Percentiles rank a stretch among this genome's conserved stretches.
phyloP scores from a whole-genome alignment of 2,329 filamentous ascomycete genomes.

The Xylariaceae sp. region DNA sequence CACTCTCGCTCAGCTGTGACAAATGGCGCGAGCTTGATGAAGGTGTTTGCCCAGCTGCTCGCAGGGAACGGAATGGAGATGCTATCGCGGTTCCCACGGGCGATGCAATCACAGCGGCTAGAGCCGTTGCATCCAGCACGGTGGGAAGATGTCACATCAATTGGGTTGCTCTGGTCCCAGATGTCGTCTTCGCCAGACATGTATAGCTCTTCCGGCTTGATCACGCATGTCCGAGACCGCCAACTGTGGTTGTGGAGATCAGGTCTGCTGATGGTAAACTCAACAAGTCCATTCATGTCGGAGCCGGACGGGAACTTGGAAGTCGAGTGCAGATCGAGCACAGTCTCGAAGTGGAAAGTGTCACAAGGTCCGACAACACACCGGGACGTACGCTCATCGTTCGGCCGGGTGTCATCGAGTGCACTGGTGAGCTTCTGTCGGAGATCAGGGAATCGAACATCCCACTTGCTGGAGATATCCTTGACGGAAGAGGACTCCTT shows the following conservation, averaged over 20 bases:
- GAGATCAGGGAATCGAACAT: slow-evolving; percentile 53
- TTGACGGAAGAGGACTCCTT: slow-evolving; percentile 52
- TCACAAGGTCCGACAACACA: slow-evolving; percentile 43
- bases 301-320: slow-evolving; percentile 55
- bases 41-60: slow-evolving; percentile 53
- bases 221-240: slow-evolving; percentile 56
- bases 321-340: slow-evolving; percentile 53
- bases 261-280: slow-evolving; percentile 52
- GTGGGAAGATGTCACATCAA: slow-evolving; percentile 45
- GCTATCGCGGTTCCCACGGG: slow-evolving; percentile 39
- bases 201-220: slow-evolving; percentile 52
- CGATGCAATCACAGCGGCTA: slow-evolving; percentile 47
- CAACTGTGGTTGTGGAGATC: slow-evolving; percentile 52
- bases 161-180: slow-evolving; percentile 45
- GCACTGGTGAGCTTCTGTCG: slow-evolving; percentile 46
- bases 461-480: slow-evolving; percentile 52
- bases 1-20: slow-evolving; percentile 34
- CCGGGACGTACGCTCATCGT: slow-evolving; percentile 31
- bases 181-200: slow-evolving; percentile 37
- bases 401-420: slow-evolving; percentile 40
- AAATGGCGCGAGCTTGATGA: slow-evolving; percentile 52
- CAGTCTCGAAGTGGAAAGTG: slow-evolving; percentile 58
- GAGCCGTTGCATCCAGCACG: slow-evolving; percentile 44
- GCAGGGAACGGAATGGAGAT: slow-evolving; percentile 56
- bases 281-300: slow-evolving; percentile 54